Evolutionary conservation across 306 rosid species (phyloP), one percentile per base, ranked within the genome.

Genomic region (Glycine tomentella): DNA sequence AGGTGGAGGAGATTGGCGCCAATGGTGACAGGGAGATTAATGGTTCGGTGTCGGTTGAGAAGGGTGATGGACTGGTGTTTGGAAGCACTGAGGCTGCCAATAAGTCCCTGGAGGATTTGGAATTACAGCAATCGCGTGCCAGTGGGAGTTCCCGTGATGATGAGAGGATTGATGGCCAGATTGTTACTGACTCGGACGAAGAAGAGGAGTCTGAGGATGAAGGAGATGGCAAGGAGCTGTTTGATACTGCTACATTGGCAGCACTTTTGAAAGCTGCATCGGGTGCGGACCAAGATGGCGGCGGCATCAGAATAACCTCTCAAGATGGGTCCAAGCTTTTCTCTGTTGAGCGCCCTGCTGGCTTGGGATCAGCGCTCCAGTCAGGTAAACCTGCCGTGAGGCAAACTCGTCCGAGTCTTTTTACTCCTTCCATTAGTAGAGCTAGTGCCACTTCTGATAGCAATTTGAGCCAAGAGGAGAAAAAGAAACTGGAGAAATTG

Each of bases 261-360:
- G 97, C 99, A 58, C 98, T 96, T 72, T 71, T 96, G 87, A 96
- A 92, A 86, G 98, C 98, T 6, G 98, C 98, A 13, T 87, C 93
- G 1, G 93, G 91, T 38, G 91, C 86, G 6, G 91, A 90, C 73
- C 86, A 92, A 49, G 98, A 93, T 74, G 97, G 91, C 38, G 90
- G 93, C 61, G 86, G 85, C 40, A 88, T 91, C 86, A 90, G 98
- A 13, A 81, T 96, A 82, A 88, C 94, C 69, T 80, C 97, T 76
- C 90, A 92, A 69, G 99, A 96, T 86, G 99, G 98, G 40, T 86
- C 98, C 7, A 87, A 89, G 88, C 97, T 96, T 70, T 96, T 96
- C 87, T 93, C 99, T 45, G 91, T 93, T 5, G 99, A 96, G 88
- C 98, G 98, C 38, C 99, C 99, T 9, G 98, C 98, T 84, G 99